Percentiles rank a stretch among this genome's conserved stretches.
phyloP scores from a whole-genome alignment of 306 rosid genomes.

The Vigna trinervia region DNA sequence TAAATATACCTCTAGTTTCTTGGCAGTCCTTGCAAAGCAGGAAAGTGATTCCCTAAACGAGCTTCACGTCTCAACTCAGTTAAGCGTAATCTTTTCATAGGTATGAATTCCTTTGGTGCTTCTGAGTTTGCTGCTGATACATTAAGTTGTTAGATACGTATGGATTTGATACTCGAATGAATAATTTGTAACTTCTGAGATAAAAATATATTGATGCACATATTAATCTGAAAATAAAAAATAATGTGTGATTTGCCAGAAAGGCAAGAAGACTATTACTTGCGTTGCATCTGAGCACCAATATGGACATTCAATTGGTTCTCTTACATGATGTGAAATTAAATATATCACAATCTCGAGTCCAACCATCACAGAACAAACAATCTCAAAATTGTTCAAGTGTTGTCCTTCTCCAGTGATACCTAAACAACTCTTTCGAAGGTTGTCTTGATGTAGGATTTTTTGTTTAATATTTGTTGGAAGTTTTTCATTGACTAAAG shows the following conservation, averaged over 20 bases:
- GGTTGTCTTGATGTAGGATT: neutral
- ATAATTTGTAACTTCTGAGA: neutral
- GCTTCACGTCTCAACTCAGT: conserved; percentile 46
- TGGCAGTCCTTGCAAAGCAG: conserved; percentile 26
- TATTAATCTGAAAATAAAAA: neutral
- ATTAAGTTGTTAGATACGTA: conserved; percentile 39
- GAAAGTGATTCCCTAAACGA: conserved; percentile 39
- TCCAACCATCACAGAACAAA: conserved; percentile 16
- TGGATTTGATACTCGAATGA: neutral
- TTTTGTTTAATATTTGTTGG: neutral
- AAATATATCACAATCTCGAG: neutral
- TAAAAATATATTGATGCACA: neutral
- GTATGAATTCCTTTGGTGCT: conserved; percentile 18
- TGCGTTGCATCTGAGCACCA: neutral
- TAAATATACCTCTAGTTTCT: conserved; percentile 43
- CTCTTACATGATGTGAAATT: neutral
- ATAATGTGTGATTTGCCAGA: neutral
- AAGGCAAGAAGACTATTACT: neutral
- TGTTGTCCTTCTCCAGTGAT: conserved; percentile 1
- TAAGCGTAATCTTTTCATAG: conserved; percentile 42
- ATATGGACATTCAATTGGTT: conserved; percentile 1
- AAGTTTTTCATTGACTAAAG: no score
- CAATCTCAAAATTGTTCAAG: neutral
- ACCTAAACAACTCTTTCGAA: neutral
- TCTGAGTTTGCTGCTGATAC: conserved; percentile 26